phyloP scores from a whole-genome alignment of 2,329 filamentous ascomycete species.

The Fusarium multiceps region DNA sequence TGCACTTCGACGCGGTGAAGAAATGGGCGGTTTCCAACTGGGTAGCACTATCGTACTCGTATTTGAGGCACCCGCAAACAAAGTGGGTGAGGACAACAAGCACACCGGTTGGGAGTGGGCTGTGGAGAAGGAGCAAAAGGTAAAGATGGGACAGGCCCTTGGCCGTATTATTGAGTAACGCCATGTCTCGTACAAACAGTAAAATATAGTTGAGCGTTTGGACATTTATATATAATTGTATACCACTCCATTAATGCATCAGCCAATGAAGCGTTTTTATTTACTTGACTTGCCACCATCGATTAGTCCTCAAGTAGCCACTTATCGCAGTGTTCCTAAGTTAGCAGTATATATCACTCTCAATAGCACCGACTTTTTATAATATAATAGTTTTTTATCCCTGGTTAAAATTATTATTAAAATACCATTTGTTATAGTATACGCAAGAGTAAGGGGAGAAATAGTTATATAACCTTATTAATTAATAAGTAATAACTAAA shows the following conservation, averaged over 20 bases:
- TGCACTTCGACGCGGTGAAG: slow-evolving; percentile 85
- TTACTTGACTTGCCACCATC: background rate
- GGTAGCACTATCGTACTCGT: slow-evolving; percentile 95
- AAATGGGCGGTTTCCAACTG: slow-evolving; percentile 98
- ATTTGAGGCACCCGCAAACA: slow-evolving; percentile 86
- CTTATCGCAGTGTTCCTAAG: background rate
- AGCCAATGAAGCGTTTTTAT: background rate
- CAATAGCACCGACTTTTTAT: background rate
- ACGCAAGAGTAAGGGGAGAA: too few relatives aligned
- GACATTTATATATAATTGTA: slow-evolving; percentile 34
- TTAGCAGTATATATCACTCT: background rate
- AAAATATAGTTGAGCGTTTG: slow-evolving; percentile 20
- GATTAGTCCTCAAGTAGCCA: background rate
- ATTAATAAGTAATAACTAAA: too few relatives aligned
- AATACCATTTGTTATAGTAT: too few relatives aligned
- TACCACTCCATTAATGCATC: slow-evolving; percentile 1
- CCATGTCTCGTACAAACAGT: slow-evolving; percentile 14
- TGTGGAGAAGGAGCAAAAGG: slow-evolving; percentile 85
- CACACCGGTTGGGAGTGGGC: slow-evolving; percentile 84
- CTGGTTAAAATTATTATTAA: too few relatives aligned
- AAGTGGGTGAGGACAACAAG: slow-evolving; percentile 61
- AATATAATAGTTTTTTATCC: background rate
- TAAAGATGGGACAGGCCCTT: slow-evolving; percentile 89
- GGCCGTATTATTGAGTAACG: slow-evolving; percentile 73
- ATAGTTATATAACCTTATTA: too few relatives aligned